These are phyloP conservation scores for Thermothelomyces thermophilus DNA, from an alignment of 2,329 filamentous ascomycete genomes.

Conservation along the genomic window DNA sequence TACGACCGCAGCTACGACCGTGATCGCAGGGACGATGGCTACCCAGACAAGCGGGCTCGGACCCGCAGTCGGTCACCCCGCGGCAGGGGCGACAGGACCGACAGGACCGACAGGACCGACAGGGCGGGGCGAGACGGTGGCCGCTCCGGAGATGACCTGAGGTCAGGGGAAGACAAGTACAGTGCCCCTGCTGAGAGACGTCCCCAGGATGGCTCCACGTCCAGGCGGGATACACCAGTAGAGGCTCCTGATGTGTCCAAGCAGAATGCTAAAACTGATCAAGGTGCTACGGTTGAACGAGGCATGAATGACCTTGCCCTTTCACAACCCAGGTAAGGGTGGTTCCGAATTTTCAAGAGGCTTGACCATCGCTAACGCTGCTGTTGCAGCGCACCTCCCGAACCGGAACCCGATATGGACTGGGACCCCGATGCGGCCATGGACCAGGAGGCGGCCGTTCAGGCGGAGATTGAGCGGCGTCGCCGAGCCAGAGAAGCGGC, in stretches of 20 bases:
- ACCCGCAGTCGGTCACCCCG: conserved; percentile 27
- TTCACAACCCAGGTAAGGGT: conserved; percentile 33
- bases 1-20: conserved; percentile 32
- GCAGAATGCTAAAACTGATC: conserved; percentile 62
- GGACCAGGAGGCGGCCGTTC: conserved; percentile 53
- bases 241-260: conserved; percentile 52
- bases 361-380: too few species aligned
- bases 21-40: conserved; percentile 27
- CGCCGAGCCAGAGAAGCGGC: conserved; percentile 80
- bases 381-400: conserved; percentile 9
- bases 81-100: conserved; percentile 25
- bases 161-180: conserved; percentile 35
- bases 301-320: conserved; percentile 26
- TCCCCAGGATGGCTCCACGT: conserved; percentile 52
- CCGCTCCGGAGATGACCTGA: conserved; percentile 26
- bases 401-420: conserved; percentile 30
- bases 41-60: conserved; percentile 28
- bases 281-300: conserved; percentile 50
- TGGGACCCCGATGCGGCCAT: conserved; percentile 53
- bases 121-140: conserved; percentile 27
- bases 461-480: conserved; percentile 75
- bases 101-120: conserved; percentile 24
- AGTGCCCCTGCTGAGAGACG: conserved; percentile 43
- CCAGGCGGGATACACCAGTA: conserved; percentile 55
- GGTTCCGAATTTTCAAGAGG: too few species aligned